A percentile compares a stretch with the other conserved stretches of the same genome.
Evolutionary conservation across 306 rosid genomes (phyloP).

Genomic region (Canavalia ensiformis): DNA sequence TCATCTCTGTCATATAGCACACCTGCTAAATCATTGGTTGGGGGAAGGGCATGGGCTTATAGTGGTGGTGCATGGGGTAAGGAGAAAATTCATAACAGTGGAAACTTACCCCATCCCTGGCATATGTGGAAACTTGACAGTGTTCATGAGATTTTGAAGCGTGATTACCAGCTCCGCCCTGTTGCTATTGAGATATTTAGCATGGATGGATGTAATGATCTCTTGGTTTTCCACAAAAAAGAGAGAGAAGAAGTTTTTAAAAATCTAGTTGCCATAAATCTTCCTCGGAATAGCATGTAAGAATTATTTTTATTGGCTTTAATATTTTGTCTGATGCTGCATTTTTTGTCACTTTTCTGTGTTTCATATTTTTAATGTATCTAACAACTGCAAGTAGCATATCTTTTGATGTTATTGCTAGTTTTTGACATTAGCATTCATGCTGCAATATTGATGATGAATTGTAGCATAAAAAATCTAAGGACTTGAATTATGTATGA

Average conservation of each 20-base stretch:
- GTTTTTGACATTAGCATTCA: conserved; percentile 13
- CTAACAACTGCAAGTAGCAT: conserved; percentile 11
- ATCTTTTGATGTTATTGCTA: conserved; percentile 38
- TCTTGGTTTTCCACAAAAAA: conserved; percentile 96
- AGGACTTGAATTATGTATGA: conserved; percentile 34
- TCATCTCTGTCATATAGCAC: conserved; percentile 79
- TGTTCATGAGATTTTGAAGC: conserved; percentile 98
- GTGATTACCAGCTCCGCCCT: conserved; percentile 99
- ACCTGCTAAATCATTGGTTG: conserved; percentile 71
- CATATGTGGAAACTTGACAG: conserved; percentile 98
- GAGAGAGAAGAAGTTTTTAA: conserved; percentile 98
- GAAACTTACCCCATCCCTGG: conserved; percentile 95
- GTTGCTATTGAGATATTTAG: conserved; percentile 99
- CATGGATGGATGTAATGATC: conserved; percentile 99
- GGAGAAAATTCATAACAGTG: conserved; percentile 83
- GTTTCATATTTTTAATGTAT: conserved; percentile 28
- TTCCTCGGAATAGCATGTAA: conserved; percentile 98
- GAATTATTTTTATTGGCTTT: conserved; percentile 41
- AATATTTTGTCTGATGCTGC: conserved; percentile 34
- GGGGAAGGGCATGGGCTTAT: conserved; percentile 99
- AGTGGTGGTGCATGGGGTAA: conserved; percentile 99
- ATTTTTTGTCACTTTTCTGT: conserved; percentile 20
- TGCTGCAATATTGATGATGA: conserved; percentile 42
- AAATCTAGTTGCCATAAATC: conserved; percentile 91
- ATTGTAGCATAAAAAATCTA: conserved; percentile 16